Evolutionary conservation across 345 rosid genomes (phyloP).

Genomic region (Hibiscus trionum): DNA sequence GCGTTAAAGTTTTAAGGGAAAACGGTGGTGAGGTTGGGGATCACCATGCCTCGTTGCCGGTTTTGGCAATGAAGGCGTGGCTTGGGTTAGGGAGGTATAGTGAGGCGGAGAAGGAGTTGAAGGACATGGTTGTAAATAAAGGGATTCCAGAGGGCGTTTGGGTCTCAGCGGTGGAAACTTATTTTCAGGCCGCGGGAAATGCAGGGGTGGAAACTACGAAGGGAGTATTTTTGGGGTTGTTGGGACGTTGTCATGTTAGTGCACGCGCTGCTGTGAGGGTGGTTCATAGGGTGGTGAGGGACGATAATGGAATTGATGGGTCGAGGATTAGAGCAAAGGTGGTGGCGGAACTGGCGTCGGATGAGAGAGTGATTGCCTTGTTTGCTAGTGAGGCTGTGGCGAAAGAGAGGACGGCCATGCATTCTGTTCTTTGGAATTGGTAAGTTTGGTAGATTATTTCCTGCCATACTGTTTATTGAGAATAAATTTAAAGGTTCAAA

Average conservation of each 20-base stretch:
- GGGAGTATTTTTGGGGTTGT: constrained; percentile 73
- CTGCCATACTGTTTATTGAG: no score
- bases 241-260: constrained; percentile 83
- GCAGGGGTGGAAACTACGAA: constrained; percentile 89
- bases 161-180: constrained; percentile 89
- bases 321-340: constrained; percentile 58
- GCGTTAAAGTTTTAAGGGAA: constrained; percentile 79
- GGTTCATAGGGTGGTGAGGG: constrained; percentile 56
- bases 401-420: constrained; percentile 73
- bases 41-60: constrained; percentile 83
- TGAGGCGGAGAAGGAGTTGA: constrained; percentile 92
- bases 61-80: constrained; percentile 96
- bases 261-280: constrained; percentile 76
- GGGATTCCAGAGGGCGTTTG: constrained; percentile 89
- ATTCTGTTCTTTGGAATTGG: constrained; percentile 90
- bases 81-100: constrained; percentile 65
- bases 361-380: constrained; percentile 76
- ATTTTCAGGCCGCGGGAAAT: constrained; percentile 79
- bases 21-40: constrained; percentile 43
- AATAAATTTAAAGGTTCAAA: background rate
- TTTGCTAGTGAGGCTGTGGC: constrained; percentile 44
- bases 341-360: constrained; percentile 68
- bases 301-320: constrained; percentile 43
- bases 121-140: constrained; percentile 69
- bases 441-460: constrained; percentile 18